Evolutionary conservation across 352 stramenopile genomes (phyloP).

Genomic region (Blastocystis sp.): DNA sequence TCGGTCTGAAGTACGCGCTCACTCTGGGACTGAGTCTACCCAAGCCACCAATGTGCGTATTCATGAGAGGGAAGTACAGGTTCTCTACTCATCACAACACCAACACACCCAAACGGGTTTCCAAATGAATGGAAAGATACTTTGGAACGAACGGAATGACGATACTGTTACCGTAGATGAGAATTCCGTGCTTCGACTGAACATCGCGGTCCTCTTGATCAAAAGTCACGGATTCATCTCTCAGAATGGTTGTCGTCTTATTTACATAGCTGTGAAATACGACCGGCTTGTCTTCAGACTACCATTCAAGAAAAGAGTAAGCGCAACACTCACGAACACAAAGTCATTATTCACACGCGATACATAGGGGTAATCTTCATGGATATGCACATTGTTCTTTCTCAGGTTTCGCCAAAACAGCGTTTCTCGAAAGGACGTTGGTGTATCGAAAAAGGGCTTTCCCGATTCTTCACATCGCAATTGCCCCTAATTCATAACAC

Average conservation of each 20-base stretch:
- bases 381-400: slow-evolving; percentile 33
- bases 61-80: slow-evolving; percentile 56
- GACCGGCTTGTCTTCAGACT: slow-evolving; percentile 27
- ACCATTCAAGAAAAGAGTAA: background rate
- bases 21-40: background rate
- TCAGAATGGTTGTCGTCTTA: background rate
- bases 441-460: slow-evolving; percentile 8
- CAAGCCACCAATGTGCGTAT: slow-evolving; percentile 13
- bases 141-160: slow-evolving; percentile 27
- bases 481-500: slow-evolving; percentile 14
- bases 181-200: slow-evolving; percentile 6
- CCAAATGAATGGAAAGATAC: slow-evolving; percentile 42
- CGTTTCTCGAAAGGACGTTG: background rate
- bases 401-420: slow-evolving; percentile 45
- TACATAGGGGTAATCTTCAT: slow-evolving; percentile 38
- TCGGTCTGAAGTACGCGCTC: background rate
- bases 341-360: slow-evolving; percentile 37
- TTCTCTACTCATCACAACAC: slow-evolving; percentile 1
- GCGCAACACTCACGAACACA: slow-evolving; percentile 28
- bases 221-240: slow-evolving; percentile 3
- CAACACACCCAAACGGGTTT: background rate
- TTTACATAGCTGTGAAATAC: slow-evolving; percentile 57
- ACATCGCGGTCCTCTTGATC: slow-evolving; percentile 7
- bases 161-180: slow-evolving; percentile 37
- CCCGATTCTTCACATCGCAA: slow-evolving; percentile 17